These are phyloP conservation scores for Epichloe scottii DNA, from an alignment of 2,329 filamentous ascomycete genomes.

Conservation along the genomic window DNA sequence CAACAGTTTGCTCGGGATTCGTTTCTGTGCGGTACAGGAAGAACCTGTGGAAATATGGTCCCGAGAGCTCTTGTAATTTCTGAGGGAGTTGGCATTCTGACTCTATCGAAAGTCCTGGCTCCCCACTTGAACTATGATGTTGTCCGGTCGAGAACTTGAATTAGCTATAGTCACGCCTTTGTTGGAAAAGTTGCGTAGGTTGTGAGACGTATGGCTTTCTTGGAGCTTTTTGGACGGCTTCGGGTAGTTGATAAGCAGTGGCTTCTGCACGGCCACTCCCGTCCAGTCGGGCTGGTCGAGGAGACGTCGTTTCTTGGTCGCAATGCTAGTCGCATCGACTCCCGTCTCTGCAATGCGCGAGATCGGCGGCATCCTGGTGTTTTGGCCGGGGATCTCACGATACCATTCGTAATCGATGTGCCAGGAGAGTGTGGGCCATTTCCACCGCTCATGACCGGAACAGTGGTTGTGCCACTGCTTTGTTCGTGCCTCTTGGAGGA, in stretches of 20 bases:
- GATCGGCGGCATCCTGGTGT: neutral
- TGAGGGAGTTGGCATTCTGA: constrained; percentile 8
- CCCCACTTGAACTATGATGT: constrained; percentile 17
- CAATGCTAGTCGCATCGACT: constrained; percentile 6
- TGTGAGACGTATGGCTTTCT: neutral
- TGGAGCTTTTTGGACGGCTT: constrained; percentile 6
- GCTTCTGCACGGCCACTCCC: constrained; percentile 19
- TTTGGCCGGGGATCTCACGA: neutral
- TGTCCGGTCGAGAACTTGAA: neutral
- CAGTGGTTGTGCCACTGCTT: too few species aligned
- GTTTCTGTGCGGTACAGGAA: neutral
- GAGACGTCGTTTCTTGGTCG: constrained; percentile 14
- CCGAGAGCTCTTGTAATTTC: neutral
- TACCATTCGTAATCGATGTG: neutral
- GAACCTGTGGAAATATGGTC: neutral
- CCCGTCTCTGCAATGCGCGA: neutral
- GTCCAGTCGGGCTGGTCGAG: constrained; percentile 19
- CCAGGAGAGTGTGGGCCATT: neutral
- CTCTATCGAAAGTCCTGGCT: constrained; percentile 18
- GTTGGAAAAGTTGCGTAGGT: neutral
- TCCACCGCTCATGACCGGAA: constrained; percentile 1
- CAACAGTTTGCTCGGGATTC: neutral
- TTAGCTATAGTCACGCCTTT: neutral
- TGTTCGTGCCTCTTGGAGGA: neutral
- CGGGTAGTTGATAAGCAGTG: constrained; percentile 12